Conservation (phyloP, 106 monocot species). For the Dactylorhiza incarnata region DNA sequence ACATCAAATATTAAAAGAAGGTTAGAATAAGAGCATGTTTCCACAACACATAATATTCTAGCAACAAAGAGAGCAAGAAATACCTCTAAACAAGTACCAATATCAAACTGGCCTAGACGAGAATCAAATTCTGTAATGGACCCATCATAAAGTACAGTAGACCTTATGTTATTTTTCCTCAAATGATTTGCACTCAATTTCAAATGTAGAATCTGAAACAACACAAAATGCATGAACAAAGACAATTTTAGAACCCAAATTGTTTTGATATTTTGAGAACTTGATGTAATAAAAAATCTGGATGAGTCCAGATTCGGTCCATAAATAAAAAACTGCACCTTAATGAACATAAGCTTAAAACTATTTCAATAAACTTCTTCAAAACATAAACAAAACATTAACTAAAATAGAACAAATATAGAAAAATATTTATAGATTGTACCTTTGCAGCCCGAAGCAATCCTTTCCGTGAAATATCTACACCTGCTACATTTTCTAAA, state of each 20-base stretch:
- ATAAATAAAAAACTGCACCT: neutral
- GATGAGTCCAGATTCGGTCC: neutral
- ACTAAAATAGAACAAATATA: neutral
- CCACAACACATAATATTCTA: neutral
- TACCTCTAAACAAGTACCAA: slow-evolving; percentile 98
- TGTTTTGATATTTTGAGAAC: slow-evolving; percentile 1
- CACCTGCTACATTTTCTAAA: slow-evolving; percentile 75
- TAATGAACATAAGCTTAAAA: neutral
- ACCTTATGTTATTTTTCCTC: slow-evolving; percentile 33
- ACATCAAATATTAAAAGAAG: neutral
- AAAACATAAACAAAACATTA: neutral
- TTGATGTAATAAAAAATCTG: too few species aligned
- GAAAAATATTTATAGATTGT: neutral
- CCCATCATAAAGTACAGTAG: slow-evolving; percentile 80
- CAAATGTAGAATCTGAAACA: slow-evolving; percentile 74
- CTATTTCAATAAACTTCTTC: neutral
- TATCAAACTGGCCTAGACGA: slow-evolving; percentile 60
- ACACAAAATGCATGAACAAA: neutral
- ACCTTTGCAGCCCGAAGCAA: slow-evolving; percentile 94
- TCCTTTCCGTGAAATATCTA: slow-evolving; percentile 74
- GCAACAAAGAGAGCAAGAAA: neutral
- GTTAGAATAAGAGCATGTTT: neutral
- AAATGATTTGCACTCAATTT: slow-evolving; percentile 40
- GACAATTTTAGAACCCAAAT: slow-evolving; percentile 1
- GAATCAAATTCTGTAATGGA: slow-evolving; percentile 87